Evolutionary conservation across 2,329 filamentous ascomycete species (phyloP).

Genomic region (Colletotrichum echinochloae): DNA sequence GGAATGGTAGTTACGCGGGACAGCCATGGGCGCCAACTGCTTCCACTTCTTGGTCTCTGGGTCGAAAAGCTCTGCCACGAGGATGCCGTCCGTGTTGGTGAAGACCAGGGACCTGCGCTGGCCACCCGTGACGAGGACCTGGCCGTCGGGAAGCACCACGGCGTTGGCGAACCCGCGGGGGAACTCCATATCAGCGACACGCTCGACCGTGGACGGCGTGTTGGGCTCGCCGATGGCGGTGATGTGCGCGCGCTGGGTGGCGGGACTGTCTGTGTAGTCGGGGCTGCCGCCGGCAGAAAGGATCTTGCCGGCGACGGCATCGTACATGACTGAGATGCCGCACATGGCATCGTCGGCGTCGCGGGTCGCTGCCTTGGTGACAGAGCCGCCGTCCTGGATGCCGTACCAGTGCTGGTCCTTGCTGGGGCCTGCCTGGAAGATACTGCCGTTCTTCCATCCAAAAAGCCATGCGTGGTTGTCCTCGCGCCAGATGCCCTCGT

Average conservation of each 20-base stretch:
- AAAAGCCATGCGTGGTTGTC: conserved; percentile 52
- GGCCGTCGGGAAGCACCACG: conserved; percentile 62
- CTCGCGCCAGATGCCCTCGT: conserved; percentile 62
- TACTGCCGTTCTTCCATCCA: conserved; percentile 59
- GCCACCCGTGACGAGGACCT: conserved; percentile 61
- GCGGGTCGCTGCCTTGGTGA: conserved; percentile 56
- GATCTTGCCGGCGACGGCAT: conserved; percentile 68
- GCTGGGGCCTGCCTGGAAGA: conserved; percentile 68
- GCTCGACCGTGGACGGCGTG: conserved; percentile 44
- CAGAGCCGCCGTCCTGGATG: conserved; percentile 56
- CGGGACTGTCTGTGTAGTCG: conserved; percentile 57
- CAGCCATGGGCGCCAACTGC: conserved; percentile 51
- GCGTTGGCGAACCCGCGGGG: conserved; percentile 58
- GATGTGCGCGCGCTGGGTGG: conserved; percentile 59
- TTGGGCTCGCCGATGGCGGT: conserved; percentile 58
- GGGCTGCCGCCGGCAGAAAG: conserved; percentile 63
- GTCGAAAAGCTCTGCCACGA: conserved; percentile 60
- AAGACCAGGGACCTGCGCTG: conserved; percentile 57
- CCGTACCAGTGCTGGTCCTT: conserved; percentile 69
- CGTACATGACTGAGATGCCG: conserved; percentile 68
- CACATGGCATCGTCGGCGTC: conserved; percentile 63
- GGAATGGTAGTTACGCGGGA: conserved; percentile 63
- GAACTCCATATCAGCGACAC: conserved; percentile 50
- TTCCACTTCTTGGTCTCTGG: conserved; percentile 56
- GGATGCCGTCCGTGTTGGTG: conserved; percentile 55